Percentiles rank a stretch among this genome's conserved stretches.
Conservation (phyloP, 2,329 filamentous ascomycete species). For the Scleromitrula shiraiana region DNA sequence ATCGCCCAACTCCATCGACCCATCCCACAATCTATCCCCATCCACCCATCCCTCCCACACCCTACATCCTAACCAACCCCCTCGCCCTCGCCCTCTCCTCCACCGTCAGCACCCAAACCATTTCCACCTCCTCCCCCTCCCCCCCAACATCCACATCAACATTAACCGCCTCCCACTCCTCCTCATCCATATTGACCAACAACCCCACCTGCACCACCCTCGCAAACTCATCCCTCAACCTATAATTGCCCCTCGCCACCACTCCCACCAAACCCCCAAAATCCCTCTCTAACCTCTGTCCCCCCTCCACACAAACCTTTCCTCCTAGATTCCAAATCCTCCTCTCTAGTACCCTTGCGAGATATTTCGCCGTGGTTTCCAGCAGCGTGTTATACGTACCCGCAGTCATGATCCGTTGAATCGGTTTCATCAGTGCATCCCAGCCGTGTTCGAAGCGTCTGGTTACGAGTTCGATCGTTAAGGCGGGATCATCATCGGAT, state of each 20-base stretch:
- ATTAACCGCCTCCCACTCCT: conserved; percentile 80
- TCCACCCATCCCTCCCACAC: neutral
- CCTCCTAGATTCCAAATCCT: conserved; percentile 74
- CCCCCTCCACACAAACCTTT: conserved; percentile 68
- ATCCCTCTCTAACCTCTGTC: conserved; percentile 77
- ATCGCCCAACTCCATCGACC: too few species aligned
- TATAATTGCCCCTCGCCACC: conserved; percentile 62
- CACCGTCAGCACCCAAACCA: conserved; percentile 62
- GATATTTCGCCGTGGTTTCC: conserved; percentile 22
- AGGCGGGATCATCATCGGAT: conserved; percentile 37
- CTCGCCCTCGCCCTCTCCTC: conserved; percentile 70
- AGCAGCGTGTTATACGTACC: conserved; percentile 68
- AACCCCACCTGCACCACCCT: conserved; percentile 73
- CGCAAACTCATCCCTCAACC: conserved; percentile 67
- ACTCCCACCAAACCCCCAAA: conserved; percentile 65
- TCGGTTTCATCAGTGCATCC: conserved; percentile 76
- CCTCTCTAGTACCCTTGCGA: conserved; percentile 67
- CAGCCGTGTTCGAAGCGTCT: conserved; percentile 78
- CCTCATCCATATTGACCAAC: conserved; percentile 89
- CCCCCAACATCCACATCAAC: conserved; percentile 29
- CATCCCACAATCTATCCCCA: neutral
- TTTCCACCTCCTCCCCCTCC: conserved; percentile 49
- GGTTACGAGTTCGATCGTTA: conserved; percentile 58
- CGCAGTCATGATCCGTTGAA: conserved; percentile 75
- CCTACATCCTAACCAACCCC: conserved; percentile 46